phyloP scores from a whole-genome alignment of 805 yeast genomes.

The Zygosaccharomyces kombuchaensis region DNA sequence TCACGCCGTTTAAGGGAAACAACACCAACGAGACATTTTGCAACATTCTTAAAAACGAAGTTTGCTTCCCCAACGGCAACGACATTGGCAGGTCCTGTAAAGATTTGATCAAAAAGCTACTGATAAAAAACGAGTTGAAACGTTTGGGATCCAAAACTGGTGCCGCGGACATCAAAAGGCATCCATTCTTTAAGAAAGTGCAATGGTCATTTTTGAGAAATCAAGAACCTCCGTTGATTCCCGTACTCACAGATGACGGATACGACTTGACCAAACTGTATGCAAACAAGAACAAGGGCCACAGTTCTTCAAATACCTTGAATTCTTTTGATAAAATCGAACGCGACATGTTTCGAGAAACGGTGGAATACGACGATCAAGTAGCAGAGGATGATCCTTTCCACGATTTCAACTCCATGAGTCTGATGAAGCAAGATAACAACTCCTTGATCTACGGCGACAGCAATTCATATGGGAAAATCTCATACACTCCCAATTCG shows the following conservation, averaged over 20 bases:
- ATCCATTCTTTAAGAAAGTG: conserved; percentile 82
- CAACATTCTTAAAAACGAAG: conserved; percentile 79
- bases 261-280: conserved; percentile 44
- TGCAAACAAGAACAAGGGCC: conserved; percentile 20
- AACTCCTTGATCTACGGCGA: conserved; percentile 47
- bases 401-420: conserved; percentile 78
- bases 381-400: conserved; percentile 64
- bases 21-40: conserved; percentile 87
- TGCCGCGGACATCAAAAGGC: conserved; percentile 89
- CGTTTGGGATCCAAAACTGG: conserved; percentile 90
- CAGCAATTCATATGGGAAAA: conserved; percentile 39
- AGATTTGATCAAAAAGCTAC: conserved; percentile 69
- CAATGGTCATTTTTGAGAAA: conserved; percentile 95
- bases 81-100: conserved; percentile 72
- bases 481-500: conserved; percentile 39
- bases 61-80: conserved; percentile 67
- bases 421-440: conserved; percentile 69
- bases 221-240: conserved; percentile 94
- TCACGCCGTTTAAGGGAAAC: conserved; percentile 93
- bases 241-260: conserved; percentile 59
- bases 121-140: conserved; percentile 84
- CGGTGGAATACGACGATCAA: conserved; percentile 34
- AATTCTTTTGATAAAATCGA: conserved; percentile 24
- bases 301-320: conserved; percentile 20
- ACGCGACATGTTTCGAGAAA: conserved; percentile 32